A percentile compares a stretch with the other conserved stretches of the same genome.
Evolutionary conservation across 140 eudicot genomes (phyloP).

Genomic region (Ambrosia hybrid): DNA sequence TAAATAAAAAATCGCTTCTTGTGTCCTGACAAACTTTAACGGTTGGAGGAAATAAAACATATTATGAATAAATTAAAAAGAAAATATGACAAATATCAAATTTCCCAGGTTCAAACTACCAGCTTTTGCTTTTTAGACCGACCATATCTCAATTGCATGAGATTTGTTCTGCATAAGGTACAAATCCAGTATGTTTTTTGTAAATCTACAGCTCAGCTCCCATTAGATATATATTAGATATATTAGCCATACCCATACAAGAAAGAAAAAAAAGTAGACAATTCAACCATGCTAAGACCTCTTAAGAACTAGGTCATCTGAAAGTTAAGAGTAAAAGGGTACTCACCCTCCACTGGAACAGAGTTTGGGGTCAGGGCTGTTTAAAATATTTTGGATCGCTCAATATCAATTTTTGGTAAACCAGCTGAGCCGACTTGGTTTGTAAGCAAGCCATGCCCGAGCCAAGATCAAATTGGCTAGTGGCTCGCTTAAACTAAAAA

Average conservation of each 20-base stretch:
- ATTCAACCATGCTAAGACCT: too few relatives aligned
- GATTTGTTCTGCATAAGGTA: neutral
- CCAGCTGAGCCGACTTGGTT: too few relatives aligned
- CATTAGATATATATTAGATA: neutral
- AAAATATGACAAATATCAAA: neutral
- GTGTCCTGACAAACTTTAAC: neutral
- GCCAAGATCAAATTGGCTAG: too few relatives aligned
- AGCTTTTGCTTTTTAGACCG: neutral
- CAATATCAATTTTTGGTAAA: too few relatives aligned
- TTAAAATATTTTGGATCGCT: too few relatives aligned
- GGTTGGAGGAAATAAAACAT: neutral
- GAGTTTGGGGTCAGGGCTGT: neutral
- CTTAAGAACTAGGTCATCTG: neutral
- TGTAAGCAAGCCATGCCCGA: too few relatives aligned
- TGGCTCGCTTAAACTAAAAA: too few relatives aligned
- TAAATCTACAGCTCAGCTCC: neutral
- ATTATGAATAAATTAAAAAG: neutral
- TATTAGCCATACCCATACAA: neutral
- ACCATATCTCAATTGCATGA: neutral
- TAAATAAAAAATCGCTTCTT: neutral
- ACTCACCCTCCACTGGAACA: neutral
- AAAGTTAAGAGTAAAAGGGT: neutral
- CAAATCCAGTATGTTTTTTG: neutral
- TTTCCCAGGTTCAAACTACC: constrained; percentile 7
- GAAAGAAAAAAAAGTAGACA: neutral